phyloP scores from a whole-genome alignment of 2,329 filamentous ascomycete species.

The Fonsecaea nubica region DNA sequence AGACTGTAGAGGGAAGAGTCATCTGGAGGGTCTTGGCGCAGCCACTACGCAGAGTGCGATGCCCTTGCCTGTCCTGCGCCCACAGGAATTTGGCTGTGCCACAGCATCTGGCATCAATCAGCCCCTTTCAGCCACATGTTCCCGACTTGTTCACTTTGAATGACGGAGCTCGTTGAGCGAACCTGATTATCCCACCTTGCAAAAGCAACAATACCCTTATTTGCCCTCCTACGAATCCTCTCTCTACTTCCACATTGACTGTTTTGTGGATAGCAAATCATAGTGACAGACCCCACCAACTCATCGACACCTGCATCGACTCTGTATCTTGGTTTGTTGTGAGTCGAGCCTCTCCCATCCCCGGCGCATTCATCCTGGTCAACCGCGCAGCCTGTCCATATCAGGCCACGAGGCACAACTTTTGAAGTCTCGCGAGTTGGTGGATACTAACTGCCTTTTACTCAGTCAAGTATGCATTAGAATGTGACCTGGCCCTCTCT shows the following conservation, averaged over 20 bases:
- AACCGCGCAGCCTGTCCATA: slow-evolving; percentile 22
- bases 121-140: slow-evolving; percentile 16
- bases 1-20: slow-evolving; percentile 8
- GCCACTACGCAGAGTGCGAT: background rate
- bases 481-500: slow-evolving; percentile 20
- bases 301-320: slow-evolving; percentile 6
- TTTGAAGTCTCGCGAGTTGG: background rate
- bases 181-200: slow-evolving; percentile 30
- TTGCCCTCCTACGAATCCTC: slow-evolving; percentile 5
- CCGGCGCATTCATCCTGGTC: slow-evolving; percentile 2
- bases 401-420: slow-evolving; percentile 15
- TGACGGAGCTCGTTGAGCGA: slow-evolving; percentile 28
- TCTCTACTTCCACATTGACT: background rate
- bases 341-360: slow-evolving; percentile 18
- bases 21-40: slow-evolving; percentile 10
- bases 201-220: slow-evolving; percentile 19
- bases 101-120: slow-evolving; percentile 10
- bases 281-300: slow-evolving; percentile 3
- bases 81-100: slow-evolving; percentile 7
- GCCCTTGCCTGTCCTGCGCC: background rate
- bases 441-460: slow-evolving; percentile 16
- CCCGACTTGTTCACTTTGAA: slow-evolving; percentile 17
- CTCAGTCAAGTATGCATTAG: slow-evolving; percentile 30
- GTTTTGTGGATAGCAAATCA: background rate
- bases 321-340: slow-evolving; percentile 17